Evolutionary conservation across 345 rosid species (phyloP).

Genomic region (Hibiscus syriacus): DNA sequence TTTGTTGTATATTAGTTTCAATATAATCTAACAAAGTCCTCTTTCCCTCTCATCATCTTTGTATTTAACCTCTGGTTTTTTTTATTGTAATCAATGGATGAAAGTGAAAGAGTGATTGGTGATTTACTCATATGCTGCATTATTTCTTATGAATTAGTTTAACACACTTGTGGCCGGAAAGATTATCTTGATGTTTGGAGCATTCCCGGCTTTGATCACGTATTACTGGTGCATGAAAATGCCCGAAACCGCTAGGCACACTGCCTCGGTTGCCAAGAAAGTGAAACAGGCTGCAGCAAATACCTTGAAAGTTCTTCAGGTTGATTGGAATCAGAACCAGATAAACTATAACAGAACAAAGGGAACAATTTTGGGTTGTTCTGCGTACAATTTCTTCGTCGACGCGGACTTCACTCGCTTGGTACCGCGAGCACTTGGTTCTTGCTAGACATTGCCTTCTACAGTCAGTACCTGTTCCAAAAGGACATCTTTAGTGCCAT

Average conservation of each 20-base stretch:
- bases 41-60: not conserved
- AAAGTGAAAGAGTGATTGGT: not conserved
- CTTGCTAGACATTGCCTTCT: slow-evolving; percentile 8
- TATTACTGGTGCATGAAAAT: slow-evolving; percentile 26
- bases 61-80: not conserved
- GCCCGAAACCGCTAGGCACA: slow-evolving; percentile 26
- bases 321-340: not conserved
- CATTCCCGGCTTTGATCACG: slow-evolving; percentile 18
- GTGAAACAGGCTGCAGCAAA: slow-evolving; percentile 1
- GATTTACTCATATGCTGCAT: not conserved
- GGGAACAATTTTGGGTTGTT: slow-evolving; percentile 12
- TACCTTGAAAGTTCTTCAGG: not conserved
- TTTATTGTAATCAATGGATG: not conserved
- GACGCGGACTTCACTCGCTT: not conserved
- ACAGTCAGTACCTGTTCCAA: no score
- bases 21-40: not conserved
- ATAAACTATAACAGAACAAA: not conserved
- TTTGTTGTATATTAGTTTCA: not conserved
- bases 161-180: no score
- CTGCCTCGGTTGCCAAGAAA: slow-evolving; percentile 19
- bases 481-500: no score
- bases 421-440: slow-evolving; percentile 20
- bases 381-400: slow-evolving; percentile 12
- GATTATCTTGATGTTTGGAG: slow-evolving; percentile 16
- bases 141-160: not conserved